These are phyloP conservation scores for Hypoxylon sp. DNA, from an alignment of 2,329 filamentous ascomycete species.

Conservation along the genomic window DNA sequence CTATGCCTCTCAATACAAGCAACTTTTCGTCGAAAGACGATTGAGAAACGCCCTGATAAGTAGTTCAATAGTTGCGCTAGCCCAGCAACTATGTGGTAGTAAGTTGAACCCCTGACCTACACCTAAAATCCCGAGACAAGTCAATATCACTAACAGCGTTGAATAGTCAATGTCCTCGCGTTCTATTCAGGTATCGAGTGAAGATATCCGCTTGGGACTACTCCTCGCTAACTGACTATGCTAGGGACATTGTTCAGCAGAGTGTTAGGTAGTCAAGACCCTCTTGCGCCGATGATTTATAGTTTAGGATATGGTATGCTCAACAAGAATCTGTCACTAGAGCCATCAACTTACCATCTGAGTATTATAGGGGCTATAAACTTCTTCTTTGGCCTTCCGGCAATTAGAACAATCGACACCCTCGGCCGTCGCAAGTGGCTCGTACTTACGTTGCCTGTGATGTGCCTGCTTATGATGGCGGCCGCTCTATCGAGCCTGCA, in stretches of 20 bases:
- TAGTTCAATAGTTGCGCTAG: constrained; percentile 53
- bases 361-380: constrained; percentile 57
- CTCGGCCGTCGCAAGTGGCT: constrained; percentile 62
- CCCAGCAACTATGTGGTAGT: constrained; percentile 57
- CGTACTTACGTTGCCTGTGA: constrained; percentile 60
- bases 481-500: constrained; percentile 57
- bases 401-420: constrained; percentile 59
- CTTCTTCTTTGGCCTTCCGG: constrained; percentile 60
- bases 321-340: background rate
- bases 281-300: constrained; percentile 51
- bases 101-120: constrained; percentile 34
- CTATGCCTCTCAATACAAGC: constrained; percentile 45
- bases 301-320: constrained; percentile 53
- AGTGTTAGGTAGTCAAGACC: constrained; percentile 10
- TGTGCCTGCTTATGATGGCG: constrained; percentile 60
- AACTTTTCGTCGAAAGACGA: constrained; percentile 48
- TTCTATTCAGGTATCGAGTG: constrained; percentile 60
- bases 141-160: constrained; percentile 56
- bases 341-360: background rate
- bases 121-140: background rate
- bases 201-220: background rate
- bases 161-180: constrained; percentile 59
- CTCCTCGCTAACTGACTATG: constrained; percentile 2
- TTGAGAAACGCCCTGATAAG: constrained; percentile 54
- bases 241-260: constrained; percentile 37